phyloP scores from a whole-genome alignment of 192 early-diverging fungal genomes.

The Coemansia sp. region DNA sequence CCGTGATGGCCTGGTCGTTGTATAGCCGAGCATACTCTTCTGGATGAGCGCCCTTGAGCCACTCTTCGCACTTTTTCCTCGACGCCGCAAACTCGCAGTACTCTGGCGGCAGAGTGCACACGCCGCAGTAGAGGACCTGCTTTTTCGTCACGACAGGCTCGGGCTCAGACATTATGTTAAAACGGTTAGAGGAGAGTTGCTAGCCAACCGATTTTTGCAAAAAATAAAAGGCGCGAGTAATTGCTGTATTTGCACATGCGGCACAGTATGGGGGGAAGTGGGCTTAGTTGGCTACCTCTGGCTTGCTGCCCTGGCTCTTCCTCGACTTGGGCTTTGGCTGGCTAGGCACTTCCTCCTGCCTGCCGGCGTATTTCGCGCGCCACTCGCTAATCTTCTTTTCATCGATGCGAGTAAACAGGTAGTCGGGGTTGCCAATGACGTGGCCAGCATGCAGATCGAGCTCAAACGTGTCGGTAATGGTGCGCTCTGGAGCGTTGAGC shows the following conservation, averaged over 20 bases:
- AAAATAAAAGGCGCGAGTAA: neutral
- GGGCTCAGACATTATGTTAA: slow-evolving; percentile 4
- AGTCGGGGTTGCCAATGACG: slow-evolving; percentile 78
- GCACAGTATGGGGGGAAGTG: neutral
- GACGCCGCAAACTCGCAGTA: slow-evolving; percentile 92
- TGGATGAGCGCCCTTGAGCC: slow-evolving; percentile 64
- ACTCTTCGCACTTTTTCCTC: slow-evolving; percentile 75
- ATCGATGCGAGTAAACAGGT: slow-evolving; percentile 90
- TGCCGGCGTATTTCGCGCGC: slow-evolving; percentile 77
- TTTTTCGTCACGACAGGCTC: slow-evolving; percentile 1
- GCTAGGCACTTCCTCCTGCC: neutral
- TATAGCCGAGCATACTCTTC: slow-evolving; percentile 62
- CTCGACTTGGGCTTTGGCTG: slow-evolving; percentile 12
- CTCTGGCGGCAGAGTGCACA: slow-evolving; percentile 53
- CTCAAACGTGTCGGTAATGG: slow-evolving; percentile 73
- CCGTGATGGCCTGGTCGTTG: slow-evolving; percentile 41
- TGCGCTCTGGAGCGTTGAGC: slow-evolving; percentile 77
- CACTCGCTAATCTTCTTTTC: slow-evolving; percentile 78
- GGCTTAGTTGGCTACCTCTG: neutral
- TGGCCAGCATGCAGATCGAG: slow-evolving; percentile 82
- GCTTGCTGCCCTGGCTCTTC: slow-evolving; percentile 4
- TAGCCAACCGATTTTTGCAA: too few relatives aligned
- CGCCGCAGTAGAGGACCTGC: slow-evolving; percentile 35
- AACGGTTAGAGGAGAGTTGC: too few relatives aligned
- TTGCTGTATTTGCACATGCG: neutral